Evolutionary conservation across 108 stramenopile genomes (phyloP).

Genomic region (Fragilariopsis cylindrus): DNA sequence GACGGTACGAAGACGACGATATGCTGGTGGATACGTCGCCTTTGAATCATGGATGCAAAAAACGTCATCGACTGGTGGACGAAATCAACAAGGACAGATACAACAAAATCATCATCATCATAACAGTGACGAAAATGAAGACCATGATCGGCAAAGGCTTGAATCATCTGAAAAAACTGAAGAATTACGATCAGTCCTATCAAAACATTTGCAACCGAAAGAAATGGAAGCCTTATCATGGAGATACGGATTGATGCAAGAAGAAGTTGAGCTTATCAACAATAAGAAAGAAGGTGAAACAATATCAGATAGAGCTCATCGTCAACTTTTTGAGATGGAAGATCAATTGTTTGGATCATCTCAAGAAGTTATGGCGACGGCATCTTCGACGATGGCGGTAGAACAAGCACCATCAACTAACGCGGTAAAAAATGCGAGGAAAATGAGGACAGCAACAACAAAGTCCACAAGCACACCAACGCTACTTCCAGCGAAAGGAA

Average conservation of each 20-base stretch:
- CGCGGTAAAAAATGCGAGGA: background rate
- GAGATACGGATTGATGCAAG: slow-evolving; percentile 67
- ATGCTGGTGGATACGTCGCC: slow-evolving; percentile 37
- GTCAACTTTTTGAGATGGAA: slow-evolving; percentile 68
- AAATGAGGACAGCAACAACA: background rate
- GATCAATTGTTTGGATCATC: slow-evolving; percentile 61
- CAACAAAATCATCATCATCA: background rate
- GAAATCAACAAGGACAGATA: slow-evolving; percentile 8
- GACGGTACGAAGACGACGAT: slow-evolving; percentile 37
- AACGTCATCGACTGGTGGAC: slow-evolving; percentile 10
- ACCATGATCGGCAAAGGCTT: background rate
- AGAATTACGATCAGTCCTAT: slow-evolving; percentile 56
- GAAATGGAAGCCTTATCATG: slow-evolving; percentile 80
- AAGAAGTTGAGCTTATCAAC: slow-evolving; percentile 18
- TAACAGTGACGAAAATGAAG: slow-evolving; percentile 23
- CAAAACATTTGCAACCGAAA: slow-evolving; percentile 60
- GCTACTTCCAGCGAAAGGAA: slow-evolving; percentile 25
- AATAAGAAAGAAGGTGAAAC: background rate
- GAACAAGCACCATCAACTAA: background rate
- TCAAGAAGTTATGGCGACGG: background rate
- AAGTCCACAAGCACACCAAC: background rate
- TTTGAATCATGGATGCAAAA: slow-evolving; percentile 59
- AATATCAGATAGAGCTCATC: slow-evolving; percentile 32
- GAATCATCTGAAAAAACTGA: slow-evolving; percentile 26
- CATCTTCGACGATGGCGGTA: background rate